Percentiles rank a stretch among this genome's conserved stretches.
Evolutionary conservation across 495 filamentous ascomycete species (phyloP).

Genomic region (Daldinia childiae): DNA sequence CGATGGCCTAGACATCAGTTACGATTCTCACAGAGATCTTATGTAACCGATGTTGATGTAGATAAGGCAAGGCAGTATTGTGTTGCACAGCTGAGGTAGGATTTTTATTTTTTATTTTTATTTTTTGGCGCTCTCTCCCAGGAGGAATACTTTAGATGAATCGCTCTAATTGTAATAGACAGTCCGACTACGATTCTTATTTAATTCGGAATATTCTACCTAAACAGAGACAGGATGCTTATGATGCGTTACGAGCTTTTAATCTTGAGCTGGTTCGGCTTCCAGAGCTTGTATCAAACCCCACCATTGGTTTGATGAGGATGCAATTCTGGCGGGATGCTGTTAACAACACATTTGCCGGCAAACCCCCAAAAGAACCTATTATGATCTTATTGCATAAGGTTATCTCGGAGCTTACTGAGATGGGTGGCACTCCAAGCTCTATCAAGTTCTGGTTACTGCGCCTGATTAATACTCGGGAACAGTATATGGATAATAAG

Average conservation of each 20-base stretch:
- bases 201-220: slow-evolving; percentile 87
- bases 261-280: slow-evolving; percentile 91
- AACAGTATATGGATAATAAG: slow-evolving; percentile 83
- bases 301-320: slow-evolving; percentile 83
- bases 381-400: slow-evolving; percentile 83
- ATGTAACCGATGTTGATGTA: slow-evolving; percentile 52
- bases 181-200: slow-evolving; percentile 87
- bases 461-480: slow-evolving; percentile 78
- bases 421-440: slow-evolving; percentile 60
- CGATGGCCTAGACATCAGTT: slow-evolving; percentile 30
- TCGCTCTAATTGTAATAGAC: slow-evolving; percentile 58
- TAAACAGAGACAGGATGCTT: slow-evolving; percentile 73
- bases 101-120: no score
- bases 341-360: slow-evolving; percentile 74
- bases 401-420: slow-evolving; percentile 69
- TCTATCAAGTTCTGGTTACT: slow-evolving; percentile 84
- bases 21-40: slow-evolving; percentile 33
- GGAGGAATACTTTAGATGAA: neutral
- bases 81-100: slow-evolving; percentile 57
- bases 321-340: slow-evolving; percentile 95
- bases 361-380: slow-evolving; percentile 84
- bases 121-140: neutral
- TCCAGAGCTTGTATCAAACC: slow-evolving; percentile 84
- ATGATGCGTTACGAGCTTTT: slow-evolving; percentile 89
- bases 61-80: slow-evolving; percentile 61